Evolutionary conservation across 371 early-diverging fungal species (phyloP), one percentile per base, ranked within the genome.

Genomic region (Homolaphlyctis polyrhiza): DNA sequence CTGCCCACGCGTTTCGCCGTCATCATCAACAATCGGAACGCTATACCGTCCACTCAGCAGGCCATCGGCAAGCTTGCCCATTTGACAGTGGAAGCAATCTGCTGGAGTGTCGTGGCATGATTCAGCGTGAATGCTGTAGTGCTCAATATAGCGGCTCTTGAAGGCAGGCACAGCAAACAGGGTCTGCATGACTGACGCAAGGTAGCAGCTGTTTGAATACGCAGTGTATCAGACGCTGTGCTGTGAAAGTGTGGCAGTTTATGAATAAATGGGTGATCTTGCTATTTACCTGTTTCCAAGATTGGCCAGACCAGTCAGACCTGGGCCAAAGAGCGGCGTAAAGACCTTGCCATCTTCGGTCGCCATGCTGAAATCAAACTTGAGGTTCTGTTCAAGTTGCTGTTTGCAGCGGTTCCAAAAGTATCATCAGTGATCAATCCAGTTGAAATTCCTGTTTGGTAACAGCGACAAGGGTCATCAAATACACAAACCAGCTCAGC

Each of bases 341-440:
- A 95, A 77, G 33, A 86, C 81, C 62, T 90, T 86, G 52, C 98
- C 98, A 70, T 98, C 98, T 39, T 93, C 93, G 0, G 95, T 94
- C 1, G 89, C 89, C 98, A 98, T 98, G 70, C 90, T 91, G 67
- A 97, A 96, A 69, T 96, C 95, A 80, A 95, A 95, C 76, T 91
- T 91, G 62, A 93, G 76, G 70, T 98, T 98, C 67, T 95, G 93
- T 62, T 96, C 98, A 61, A 97, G 70, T 84, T 96, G 92, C 78
- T 75, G 60, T 33, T 1, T 21, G 23, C 23, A 45, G 45, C n/a
- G n/a, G n/a, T n/a, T n/a, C n/a, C n/a, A n/a, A n/a, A n/a, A n/a
- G n/a, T 23, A 0, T 36, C 13, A 1, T 28, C 23, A 23, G 6
- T 27, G 58, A 57, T 32, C 11, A 45, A n/a, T n/a, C n/a, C n/a